phyloP scores from a whole-genome alignment of 2,329 filamentous ascomycete genomes.

The Botryotinia globosa region DNA sequence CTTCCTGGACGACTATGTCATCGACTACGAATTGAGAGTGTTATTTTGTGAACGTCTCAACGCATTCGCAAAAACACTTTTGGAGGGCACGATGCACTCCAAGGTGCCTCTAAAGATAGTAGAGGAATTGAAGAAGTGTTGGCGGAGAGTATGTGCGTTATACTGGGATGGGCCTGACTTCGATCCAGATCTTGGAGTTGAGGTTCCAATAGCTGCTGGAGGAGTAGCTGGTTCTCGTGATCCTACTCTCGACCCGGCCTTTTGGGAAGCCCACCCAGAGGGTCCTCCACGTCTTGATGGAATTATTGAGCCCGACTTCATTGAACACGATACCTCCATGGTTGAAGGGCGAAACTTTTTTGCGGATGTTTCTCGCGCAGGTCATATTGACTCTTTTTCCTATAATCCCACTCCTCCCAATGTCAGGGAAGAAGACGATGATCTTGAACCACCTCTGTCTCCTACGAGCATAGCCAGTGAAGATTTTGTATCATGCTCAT shows the following conservation, averaged over 20 bases:
- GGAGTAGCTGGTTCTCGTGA: conserved; percentile 64
- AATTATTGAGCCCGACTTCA: conserved; percentile 39
- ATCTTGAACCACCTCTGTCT: conserved; percentile 44
- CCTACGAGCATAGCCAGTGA: conserved; percentile 58
- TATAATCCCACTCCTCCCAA: conserved; percentile 26
- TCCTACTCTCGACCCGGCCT: conserved; percentile 52
- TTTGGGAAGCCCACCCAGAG: conserved; percentile 47
- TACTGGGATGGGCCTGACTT: conserved; percentile 82
- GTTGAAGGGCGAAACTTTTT: conserved; percentile 44
- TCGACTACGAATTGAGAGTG: conserved; percentile 68
- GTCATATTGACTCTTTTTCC: conserved; percentile 48
- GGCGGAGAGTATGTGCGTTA: conserved; percentile 83
- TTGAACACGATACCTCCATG: conserved; percentile 30
- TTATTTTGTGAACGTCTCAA: conserved; percentile 83
- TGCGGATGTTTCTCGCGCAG: conserved; percentile 47
- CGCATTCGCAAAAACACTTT: conserved; percentile 56
- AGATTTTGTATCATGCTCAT: conserved; percentile 62
- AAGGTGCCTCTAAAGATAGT: conserved; percentile 77
- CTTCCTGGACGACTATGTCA: conserved; percentile 89
- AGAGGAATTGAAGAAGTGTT: conserved; percentile 93
- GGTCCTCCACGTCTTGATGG: conserved; percentile 48
- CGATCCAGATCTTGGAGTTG: conserved; percentile 57
- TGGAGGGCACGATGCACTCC: conserved; percentile 43
- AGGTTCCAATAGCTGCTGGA: conserved; percentile 70
- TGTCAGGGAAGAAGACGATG: conserved; percentile 3